A percentile compares a stretch with the other conserved stretches of the same genome.
These are phyloP conservation scores for Amanita fuliginea DNA, from an alignment of 768 basidiomycete species.

Conservation along the genomic window DNA sequence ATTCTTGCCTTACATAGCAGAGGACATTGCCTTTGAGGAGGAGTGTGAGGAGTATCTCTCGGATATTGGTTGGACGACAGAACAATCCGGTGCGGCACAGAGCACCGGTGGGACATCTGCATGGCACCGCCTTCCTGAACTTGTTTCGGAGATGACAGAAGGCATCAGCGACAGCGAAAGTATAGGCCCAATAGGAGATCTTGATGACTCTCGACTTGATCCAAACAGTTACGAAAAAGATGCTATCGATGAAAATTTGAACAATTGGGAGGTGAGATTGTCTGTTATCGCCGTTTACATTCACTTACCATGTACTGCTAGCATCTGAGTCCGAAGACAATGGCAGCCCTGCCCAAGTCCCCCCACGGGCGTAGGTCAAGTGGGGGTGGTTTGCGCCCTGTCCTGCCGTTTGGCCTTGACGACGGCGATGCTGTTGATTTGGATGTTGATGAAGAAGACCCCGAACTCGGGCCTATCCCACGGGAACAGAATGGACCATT, in stretches of 20 bases:
- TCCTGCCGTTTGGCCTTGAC: constrained; percentile 63
- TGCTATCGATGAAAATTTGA: constrained; percentile 68
- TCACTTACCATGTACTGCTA: constrained; percentile 16
- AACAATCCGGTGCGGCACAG: constrained; percentile 32
- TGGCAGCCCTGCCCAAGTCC: constrained; percentile 88
- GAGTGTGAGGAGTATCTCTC: constrained; percentile 95
- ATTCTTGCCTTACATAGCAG: constrained; percentile 85
- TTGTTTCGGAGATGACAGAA: constrained; percentile 74
- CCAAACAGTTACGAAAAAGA: constrained; percentile 52
- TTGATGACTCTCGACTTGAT: constrained; percentile 66
- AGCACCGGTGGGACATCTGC: constrained; percentile 37
- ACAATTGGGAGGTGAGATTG: constrained; percentile 85
- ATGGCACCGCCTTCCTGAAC: constrained; percentile 74
- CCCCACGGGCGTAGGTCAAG: constrained; percentile 81
- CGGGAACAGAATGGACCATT: constrained; percentile 67
- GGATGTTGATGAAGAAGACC: constrained; percentile 66
- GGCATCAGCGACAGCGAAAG: constrained; percentile 93
- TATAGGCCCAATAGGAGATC: constrained; percentile 79
- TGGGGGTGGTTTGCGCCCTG: constrained; percentile 75
- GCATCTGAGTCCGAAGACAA: constrained; percentile 96
- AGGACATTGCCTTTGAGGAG: constrained; percentile 91
- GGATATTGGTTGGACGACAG: constrained; percentile 71
- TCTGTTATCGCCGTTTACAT: neutral
- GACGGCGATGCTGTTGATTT: constrained; percentile 61
- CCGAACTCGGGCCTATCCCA: constrained; percentile 66